Evolutionary conservation across 805 yeast species (phyloP), one percentile per base, ranked within the genome.

Genomic region (Candida xyloterini): DNA sequence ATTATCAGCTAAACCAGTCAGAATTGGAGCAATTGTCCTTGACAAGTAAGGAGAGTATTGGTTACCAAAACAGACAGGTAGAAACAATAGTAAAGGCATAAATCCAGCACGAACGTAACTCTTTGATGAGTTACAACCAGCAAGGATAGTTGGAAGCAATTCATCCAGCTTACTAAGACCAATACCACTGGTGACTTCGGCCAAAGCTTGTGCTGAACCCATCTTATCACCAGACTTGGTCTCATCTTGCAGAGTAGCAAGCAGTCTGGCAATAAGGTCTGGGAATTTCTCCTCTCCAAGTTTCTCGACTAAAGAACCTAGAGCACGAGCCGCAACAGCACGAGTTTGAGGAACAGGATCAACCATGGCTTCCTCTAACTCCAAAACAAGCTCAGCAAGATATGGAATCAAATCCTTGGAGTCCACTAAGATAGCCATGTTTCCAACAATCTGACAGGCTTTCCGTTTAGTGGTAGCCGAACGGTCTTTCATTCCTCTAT

Each of bases 291-390:
- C 95, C 65, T 93, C 99, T 40, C 99, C 99, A 28, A 93, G 71
- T 60, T 90, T 91, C 61, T 93, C 98, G 33, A 95, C 96, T 47
- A 93, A 71, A 0, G 97, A 88, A 51, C 99, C 99, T 36, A 93
- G 68, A 0, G 99, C 99, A 65, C 97, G 80, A 15, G 97, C 90
- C 16, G 98, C 98, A 15, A 96, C 93, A 1, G 98, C 95, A 60
- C 98, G 79, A 0, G 99, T 93, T 29, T 81, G 86, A 23, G 98
- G 96, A 37, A 93, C 99, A 1, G 99, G 99, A 53, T 93, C 99
- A 35, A 95, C 96, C 95, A 93, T 91, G 5, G 98, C 95, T 30
- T 76, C 71, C 61, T 93, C 95, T 44, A 93, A 75, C 52, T 89
- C 96, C 9, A 79, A 72, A 30, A 91, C 82, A 51, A 93, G 71